Evolutionary conservation across 164 flowering plant genomes (phyloP).

Genomic region (Liriodendron chinense): DNA sequence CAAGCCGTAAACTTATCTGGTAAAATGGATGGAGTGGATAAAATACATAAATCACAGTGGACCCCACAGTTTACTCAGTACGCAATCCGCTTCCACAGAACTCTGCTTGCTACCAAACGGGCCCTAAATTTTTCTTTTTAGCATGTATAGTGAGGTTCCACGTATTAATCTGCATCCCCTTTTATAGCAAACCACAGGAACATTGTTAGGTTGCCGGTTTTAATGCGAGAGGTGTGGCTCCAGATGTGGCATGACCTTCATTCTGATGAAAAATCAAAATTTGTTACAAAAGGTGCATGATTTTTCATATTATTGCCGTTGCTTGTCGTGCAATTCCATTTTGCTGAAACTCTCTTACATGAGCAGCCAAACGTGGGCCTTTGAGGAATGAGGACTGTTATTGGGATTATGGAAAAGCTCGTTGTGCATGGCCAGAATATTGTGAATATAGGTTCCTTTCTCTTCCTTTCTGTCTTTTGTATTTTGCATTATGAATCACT

Average conservation of each 20-base stretch:
- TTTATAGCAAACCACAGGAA: constrained; percentile 90
- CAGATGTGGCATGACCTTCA: constrained; percentile 98
- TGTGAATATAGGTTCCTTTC: constrained; percentile 86
- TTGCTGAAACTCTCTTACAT: neutral
- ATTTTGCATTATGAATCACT: neutral
- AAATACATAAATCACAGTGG: too few relatives aligned
- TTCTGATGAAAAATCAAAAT: constrained; percentile 63
- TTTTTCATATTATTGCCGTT: neutral
- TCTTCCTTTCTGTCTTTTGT: neutral
- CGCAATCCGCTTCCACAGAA: too few relatives aligned
- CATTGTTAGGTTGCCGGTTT: constrained; percentile 77
- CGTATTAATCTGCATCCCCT: constrained; percentile 15
- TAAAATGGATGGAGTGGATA: too few relatives aligned
- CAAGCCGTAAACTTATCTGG: too few relatives aligned
- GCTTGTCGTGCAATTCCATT: constrained; percentile 1
- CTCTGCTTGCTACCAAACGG: neutral
- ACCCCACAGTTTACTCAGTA: too few relatives aligned
- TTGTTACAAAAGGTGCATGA: constrained; percentile 80
- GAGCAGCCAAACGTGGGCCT: constrained; percentile 89
- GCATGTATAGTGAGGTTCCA: neutral
- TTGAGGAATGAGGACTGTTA: constrained; percentile 90
- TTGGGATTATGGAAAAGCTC: constrained; percentile 99
- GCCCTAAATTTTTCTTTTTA: neutral
- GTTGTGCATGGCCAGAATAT: constrained; percentile 89
- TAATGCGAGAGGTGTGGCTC: constrained; percentile 98